Evolutionary conservation across 108 stramenopile genomes (phyloP).

Genomic region (Pseudonitzschia multiseries): DNA sequence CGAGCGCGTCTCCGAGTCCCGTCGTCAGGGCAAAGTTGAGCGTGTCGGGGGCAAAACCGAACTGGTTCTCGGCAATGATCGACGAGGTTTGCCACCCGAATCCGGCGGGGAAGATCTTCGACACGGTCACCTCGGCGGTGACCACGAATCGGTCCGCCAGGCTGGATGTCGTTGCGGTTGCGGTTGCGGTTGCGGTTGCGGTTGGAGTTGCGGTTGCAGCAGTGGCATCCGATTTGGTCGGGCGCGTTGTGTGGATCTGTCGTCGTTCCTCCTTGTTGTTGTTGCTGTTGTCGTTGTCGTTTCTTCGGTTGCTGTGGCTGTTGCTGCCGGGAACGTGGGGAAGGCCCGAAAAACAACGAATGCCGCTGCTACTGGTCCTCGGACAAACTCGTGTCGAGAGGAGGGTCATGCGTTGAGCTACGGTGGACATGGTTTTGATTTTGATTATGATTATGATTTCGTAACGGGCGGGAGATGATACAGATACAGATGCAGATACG

Average conservation of each 20-base stretch:
- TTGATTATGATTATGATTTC: no score
- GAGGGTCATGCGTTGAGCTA: neutral
- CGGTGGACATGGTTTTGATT: neutral
- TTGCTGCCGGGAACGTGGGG: neutral
- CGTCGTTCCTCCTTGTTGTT: slow-evolving; percentile 27
- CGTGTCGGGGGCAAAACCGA: slow-evolving; percentile 61
- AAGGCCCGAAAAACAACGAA: neutral
- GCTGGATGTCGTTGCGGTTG: neutral
- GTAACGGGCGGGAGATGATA: no score
- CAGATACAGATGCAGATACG: no score
- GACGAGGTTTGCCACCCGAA: slow-evolving; percentile 84
- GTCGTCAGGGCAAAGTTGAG: slow-evolving; percentile 71
- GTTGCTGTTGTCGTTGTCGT: neutral
- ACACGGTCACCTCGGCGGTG: slow-evolving; percentile 75
- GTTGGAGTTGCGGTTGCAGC: slow-evolving; percentile 1
- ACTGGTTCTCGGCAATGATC: slow-evolving; percentile 53
- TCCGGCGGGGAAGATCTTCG: slow-evolving; percentile 86
- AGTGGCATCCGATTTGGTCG: slow-evolving; percentile 9
- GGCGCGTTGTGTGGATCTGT: slow-evolving; percentile 29
- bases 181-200: slow-evolving; percentile 2
- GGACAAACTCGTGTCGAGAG: neutral
- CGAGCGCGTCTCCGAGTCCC: slow-evolving; percentile 68
- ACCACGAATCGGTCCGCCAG: slow-evolving; percentile 53
- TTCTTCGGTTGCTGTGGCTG: no score
- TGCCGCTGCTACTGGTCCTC: neutral